phyloP scores from a whole-genome alignment of 2,329 filamentous ascomycete species.

The Dothistroma septosporum region DNA sequence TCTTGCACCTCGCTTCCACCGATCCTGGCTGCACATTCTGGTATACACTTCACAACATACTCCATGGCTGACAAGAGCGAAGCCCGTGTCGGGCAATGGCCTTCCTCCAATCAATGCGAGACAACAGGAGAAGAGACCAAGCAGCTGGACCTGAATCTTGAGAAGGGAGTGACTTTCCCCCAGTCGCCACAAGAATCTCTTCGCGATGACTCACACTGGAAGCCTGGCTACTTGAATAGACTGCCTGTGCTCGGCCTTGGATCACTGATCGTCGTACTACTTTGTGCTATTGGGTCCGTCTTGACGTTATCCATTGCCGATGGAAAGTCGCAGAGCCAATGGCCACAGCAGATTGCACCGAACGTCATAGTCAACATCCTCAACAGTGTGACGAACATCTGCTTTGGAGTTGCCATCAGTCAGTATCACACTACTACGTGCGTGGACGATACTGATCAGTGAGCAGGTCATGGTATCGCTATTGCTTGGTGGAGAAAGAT shows the following conservation, averaged over 20 bases:
- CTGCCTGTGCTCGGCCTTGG: conserved; percentile 22
- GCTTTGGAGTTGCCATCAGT: conserved; percentile 25
- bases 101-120: no score
- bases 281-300: conserved; percentile 17
- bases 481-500: conserved; percentile 29
- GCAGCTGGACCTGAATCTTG: conserved; percentile 12
- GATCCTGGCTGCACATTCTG: no score
- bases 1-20: no score
- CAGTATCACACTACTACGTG: not conserved
- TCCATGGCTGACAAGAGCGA: no score
- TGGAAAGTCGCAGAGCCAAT: conserved; percentile 12
- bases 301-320: conserved; percentile 15
- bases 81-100: no score
- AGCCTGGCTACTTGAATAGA: conserved; percentile 14
- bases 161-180: not conserved
- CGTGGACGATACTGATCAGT: not conserved
- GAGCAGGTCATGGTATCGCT: conserved; percentile 21
- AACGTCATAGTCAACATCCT: conserved; percentile 22
- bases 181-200: not conserved
- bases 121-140: not conserved
- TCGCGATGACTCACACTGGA: conserved; percentile 12
- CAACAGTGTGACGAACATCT: conserved; percentile 22
- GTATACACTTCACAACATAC: no score
- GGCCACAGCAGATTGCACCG: conserved; percentile 22
- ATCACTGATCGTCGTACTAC: conserved; percentile 18